phyloP scores from a whole-genome alignment of 257 asterid species.

The Solanum virginianum region DNA sequence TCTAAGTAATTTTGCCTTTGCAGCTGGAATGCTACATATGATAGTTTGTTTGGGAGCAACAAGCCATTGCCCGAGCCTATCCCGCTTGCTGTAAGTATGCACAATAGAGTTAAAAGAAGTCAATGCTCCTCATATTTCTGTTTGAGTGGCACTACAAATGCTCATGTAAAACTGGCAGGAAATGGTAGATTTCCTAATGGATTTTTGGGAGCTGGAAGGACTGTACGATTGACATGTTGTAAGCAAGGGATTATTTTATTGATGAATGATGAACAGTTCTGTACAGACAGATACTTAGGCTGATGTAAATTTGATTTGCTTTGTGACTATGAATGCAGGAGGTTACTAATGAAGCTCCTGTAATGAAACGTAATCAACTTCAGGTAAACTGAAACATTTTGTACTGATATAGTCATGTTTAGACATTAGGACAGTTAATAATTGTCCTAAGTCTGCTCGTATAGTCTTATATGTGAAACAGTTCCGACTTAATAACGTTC shows the following conservation, averaged over 20 bases:
- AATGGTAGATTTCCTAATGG: slow-evolving; percentile 27
- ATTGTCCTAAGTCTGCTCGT: neutral
- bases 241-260: neutral
- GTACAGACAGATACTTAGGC: neutral
- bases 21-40: slow-evolving; percentile 84
- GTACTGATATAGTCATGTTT: neutral
- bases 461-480: neutral
- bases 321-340: neutral
- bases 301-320: neutral
- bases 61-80: slow-evolving; percentile 57
- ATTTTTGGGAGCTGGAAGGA: slow-evolving; percentile 34
- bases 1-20: slow-evolving; percentile 30
- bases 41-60: slow-evolving; percentile 70
- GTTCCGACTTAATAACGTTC: neutral
- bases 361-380: neutral
- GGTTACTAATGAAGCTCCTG: neutral
- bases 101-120: neutral
- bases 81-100: slow-evolving; percentile 57
- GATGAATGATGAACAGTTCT: neutral
- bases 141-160: neutral
- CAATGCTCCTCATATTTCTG: neutral
- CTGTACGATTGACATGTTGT: slow-evolving; percentile 9
- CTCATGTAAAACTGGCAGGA: slow-evolving; percentile 14
- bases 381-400: neutral
- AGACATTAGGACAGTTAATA: neutral